Percentiles rank a stretch among this genome's conserved stretches.
These are phyloP conservation scores for Fennellomyces sp. DNA, from an alignment of 371 early-diverging fungal genomes.

Conservation along the genomic window DNA sequence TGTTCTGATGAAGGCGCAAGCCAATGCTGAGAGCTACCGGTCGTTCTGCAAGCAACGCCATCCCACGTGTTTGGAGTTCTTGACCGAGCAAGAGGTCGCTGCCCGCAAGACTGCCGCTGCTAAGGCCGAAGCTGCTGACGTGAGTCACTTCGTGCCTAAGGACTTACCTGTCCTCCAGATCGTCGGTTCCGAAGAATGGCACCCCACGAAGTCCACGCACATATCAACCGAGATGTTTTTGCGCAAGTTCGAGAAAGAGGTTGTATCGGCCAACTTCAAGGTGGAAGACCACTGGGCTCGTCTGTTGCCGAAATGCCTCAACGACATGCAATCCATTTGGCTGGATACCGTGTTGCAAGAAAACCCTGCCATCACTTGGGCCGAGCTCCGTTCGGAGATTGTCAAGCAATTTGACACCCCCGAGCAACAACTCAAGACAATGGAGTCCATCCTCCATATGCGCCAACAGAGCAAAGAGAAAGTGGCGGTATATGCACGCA, in stretches of 20 bases:
- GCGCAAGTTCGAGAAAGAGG: not conserved
- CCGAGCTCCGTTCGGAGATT: not conserved
- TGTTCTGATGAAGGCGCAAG: no score
- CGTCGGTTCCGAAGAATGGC: not conserved
- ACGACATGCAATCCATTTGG: not conserved
- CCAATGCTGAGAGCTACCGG: no score
- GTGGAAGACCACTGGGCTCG: not conserved
- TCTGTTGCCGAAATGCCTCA: not conserved
- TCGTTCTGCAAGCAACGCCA: no score
- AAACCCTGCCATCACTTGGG: not conserved
- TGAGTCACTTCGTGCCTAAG: not conserved
- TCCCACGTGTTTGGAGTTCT: no score
- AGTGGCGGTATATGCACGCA: not conserved
- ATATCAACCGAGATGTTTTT: not conserved
- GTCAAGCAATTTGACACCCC: not conserved
- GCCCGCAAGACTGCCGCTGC: no score
- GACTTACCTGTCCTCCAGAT: not conserved
- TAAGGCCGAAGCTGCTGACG: no score
- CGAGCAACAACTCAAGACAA: no score
- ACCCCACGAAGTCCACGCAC: not conserved
- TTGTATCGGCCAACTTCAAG: not conserved
- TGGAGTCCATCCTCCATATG: not conserved
- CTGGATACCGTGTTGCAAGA: not conserved
- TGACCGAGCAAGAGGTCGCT: no score
- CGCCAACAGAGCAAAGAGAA: not conserved